A percentile compares a stretch with the other conserved stretches of the same genome.
These are phyloP conservation scores for Pouteria campechiana DNA, from an alignment of 179 eudicot genomes.

Conservation along the genomic window DNA sequence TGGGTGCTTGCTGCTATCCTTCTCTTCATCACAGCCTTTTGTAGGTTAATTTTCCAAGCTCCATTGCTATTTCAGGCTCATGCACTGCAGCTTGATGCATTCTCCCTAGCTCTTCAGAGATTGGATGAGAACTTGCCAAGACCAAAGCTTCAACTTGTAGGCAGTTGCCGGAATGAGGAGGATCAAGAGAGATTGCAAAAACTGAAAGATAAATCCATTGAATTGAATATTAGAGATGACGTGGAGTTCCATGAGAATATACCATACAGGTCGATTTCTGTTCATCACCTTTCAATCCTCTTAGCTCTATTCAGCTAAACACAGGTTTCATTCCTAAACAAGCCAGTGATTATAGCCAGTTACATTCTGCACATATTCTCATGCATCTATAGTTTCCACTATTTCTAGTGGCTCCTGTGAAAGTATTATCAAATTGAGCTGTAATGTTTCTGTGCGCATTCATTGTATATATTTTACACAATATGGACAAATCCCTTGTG, in stretches of 20 bases:
- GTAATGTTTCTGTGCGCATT: too few species aligned
- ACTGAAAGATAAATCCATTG: conserved; percentile 58
- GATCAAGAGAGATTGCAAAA: conserved; percentile 76
- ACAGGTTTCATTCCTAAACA: too few species aligned
- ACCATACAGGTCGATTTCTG: conserved; percentile 41
- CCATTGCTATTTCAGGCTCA: conserved; percentile 53
- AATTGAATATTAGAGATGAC: conserved; percentile 53
- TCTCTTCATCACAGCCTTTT: too few species aligned
- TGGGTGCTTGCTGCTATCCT: too few species aligned
- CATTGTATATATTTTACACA: too few species aligned
- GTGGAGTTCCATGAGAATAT: conserved; percentile 88
- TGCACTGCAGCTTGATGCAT: conserved; percentile 80
- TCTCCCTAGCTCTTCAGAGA: conserved; percentile 44
- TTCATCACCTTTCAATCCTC: background rate
- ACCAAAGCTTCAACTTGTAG: conserved; percentile 86
- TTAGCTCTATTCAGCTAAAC: too few species aligned
- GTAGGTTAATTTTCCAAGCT: conserved; percentile 3
- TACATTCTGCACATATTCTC: too few species aligned
- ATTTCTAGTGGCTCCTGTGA: too few species aligned
- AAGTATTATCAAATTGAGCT: too few species aligned
- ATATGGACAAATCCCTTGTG: too few species aligned
- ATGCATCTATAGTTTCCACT: too few species aligned
- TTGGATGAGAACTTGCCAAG: conserved; percentile 39
- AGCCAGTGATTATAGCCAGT: too few species aligned
- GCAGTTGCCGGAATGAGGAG: conserved; percentile 86